A percentile compares a stretch with the other conserved stretches of the same genome.
Conservation (phyloP, 116 monocot species). For the Posidonia oceanica region DNA sequence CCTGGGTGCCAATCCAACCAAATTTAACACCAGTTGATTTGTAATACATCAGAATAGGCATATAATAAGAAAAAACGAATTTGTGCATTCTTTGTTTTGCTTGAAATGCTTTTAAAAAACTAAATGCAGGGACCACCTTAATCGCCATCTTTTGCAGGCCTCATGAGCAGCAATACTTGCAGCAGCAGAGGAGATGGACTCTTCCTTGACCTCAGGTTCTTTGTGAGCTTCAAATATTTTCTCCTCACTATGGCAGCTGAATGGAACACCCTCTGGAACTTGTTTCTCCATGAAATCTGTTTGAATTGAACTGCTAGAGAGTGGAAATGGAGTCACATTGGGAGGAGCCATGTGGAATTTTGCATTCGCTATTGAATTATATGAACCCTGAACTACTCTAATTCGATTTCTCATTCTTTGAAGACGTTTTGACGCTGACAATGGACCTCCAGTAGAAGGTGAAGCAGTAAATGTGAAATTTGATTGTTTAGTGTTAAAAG, state of each 20-base stretch:
- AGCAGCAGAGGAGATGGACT: constrained; percentile 7
- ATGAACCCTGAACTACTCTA: constrained; percentile 21
- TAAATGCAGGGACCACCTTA: constrained; percentile 23
- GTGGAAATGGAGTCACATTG: neutral
- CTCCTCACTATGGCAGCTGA: constrained; percentile 9
- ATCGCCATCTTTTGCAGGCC: constrained; percentile 90
- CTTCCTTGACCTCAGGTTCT: constrained; percentile 12
- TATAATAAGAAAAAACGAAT: neutral
- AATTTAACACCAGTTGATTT: neutral
- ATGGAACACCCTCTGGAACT: constrained; percentile 1
- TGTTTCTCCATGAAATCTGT: neutral
- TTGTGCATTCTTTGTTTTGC: neutral
- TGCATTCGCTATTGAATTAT: constrained; percentile 8
- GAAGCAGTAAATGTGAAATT: constrained; percentile 51
- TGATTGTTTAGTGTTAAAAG: constrained; percentile 17
- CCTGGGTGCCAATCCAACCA: constrained; percentile 14
- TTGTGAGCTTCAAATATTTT: constrained; percentile 16
- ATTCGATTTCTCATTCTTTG: constrained; percentile 42
- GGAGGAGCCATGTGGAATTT: constrained; percentile 15
- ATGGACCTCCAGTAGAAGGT: constrained; percentile 18
- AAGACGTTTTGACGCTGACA: constrained; percentile 20
- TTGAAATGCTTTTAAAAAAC: too few relatives aligned
- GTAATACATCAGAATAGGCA: neutral
- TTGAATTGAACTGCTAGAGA: neutral
- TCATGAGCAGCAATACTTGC: constrained; percentile 29